Evolutionary conservation across 2,329 filamentous ascomycete genomes (phyloP).

Genomic region (Venturia pyrina): DNA sequence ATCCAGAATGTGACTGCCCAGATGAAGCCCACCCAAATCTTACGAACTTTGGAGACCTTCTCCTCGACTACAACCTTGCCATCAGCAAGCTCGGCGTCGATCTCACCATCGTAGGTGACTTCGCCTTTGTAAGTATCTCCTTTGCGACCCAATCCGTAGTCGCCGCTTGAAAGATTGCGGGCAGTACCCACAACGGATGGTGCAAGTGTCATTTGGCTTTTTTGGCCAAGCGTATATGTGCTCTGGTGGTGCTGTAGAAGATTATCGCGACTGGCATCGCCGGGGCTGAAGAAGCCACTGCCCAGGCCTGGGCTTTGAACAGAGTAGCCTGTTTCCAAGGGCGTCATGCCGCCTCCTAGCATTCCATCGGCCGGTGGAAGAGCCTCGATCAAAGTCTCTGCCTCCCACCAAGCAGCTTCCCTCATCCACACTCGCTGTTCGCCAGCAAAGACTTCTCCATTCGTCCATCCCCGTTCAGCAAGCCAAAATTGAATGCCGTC

Average conservation of each 20-base stretch:
- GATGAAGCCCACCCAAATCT: conserved; percentile 70
- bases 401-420: conserved; percentile 94
- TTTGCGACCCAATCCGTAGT: conserved; percentile 82
- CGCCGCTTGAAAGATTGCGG: conserved; percentile 44
- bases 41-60: conserved; percentile 52
- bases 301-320: conserved; percentile 42
- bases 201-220: conserved; percentile 33
- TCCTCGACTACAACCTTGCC: conserved; percentile 67
- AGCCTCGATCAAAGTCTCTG: conserved; percentile 71
- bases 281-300: conserved; percentile 52
- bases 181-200: conserved; percentile 55
- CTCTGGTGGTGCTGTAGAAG: conserved; percentile 46
- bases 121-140: conserved; percentile 69
- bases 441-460: conserved; percentile 87
- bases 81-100: conserved; percentile 70
- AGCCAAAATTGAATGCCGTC: conserved; percentile 94
- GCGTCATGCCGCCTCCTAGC: conserved; percentile 30
- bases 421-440: conserved; percentile 92
- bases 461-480: conserved; percentile 93
- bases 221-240: conserved; percentile 33
- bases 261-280: conserved; percentile 61
- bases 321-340: conserved; percentile 63
- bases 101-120: conserved; percentile 57
- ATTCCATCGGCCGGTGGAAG: conserved; percentile 22
- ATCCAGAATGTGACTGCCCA: conserved; percentile 93